These are phyloP conservation scores for Penicillium taxi DNA, from an alignment of 495 filamentous ascomycete species.

Conservation along the genomic window DNA sequence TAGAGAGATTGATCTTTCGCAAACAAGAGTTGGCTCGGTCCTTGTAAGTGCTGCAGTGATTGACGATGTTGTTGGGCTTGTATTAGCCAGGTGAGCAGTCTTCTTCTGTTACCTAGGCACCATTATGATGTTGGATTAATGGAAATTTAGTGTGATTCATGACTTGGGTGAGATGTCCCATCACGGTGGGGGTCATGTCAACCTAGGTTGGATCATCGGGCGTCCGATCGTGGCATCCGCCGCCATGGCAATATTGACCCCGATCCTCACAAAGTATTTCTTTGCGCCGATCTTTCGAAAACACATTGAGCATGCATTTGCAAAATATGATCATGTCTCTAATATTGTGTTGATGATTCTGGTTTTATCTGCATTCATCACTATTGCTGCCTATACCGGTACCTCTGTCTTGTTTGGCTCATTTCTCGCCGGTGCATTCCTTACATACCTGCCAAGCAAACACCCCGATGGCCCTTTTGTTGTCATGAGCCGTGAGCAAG, in stretches of 20 bases:
- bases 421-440: constrained; percentile 53
- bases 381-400: constrained; percentile 48
- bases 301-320: constrained; percentile 26
- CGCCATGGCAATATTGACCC: constrained; percentile 44
- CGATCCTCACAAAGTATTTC: constrained; percentile 39
- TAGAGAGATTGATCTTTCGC: constrained; percentile 17
- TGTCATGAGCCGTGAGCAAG: constrained; percentile 26
- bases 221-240: constrained; percentile 50
- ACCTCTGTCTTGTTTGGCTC: constrained; percentile 61
- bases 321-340: constrained; percentile 24
- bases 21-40: constrained; percentile 27
- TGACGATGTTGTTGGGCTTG: constrained; percentile 72
- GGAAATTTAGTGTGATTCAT: constrained; percentile 36
- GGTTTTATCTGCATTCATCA: constrained; percentile 41
- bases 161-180: constrained; percentile 31
- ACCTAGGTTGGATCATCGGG: constrained; percentile 36
- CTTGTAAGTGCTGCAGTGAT: constrained; percentile 61
- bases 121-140: no score
- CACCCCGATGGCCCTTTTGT: constrained; percentile 27
- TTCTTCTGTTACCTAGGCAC: no score
- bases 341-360: constrained; percentile 35
- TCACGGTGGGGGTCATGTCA: constrained; percentile 24
- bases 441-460: constrained; percentile 41
- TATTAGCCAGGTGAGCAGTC: constrained; percentile 53
- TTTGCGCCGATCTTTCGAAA: constrained; percentile 36